Evolutionary conservation across 371 early-diverging fungal species (phyloP).

Genomic region (Apophysomyces sp.): DNA sequence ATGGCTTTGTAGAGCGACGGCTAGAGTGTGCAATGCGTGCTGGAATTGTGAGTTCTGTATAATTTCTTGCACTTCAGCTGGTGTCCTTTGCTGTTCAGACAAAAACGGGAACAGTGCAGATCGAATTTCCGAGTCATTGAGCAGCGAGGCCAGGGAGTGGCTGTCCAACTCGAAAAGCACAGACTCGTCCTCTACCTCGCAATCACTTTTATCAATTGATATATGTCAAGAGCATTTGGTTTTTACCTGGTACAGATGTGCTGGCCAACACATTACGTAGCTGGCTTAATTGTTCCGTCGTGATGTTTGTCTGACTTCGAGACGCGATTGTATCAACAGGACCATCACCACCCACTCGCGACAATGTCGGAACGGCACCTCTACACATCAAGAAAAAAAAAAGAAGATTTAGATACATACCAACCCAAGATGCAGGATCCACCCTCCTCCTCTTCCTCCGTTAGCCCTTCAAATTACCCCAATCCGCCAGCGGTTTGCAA

Average conservation of each 20-base stretch:
- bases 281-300: slow-evolving; percentile 21
- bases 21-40: slow-evolving; percentile 56
- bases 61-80: slow-evolving; percentile 47
- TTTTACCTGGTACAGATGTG: slow-evolving; percentile 28
- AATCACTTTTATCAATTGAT: background rate
- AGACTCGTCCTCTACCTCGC: background rate
- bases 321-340: slow-evolving; percentile 14
- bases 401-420: background rate
- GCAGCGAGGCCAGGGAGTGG: slow-evolving; percentile 19
- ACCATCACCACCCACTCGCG: slow-evolving; percentile 20
- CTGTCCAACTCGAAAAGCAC: background rate
- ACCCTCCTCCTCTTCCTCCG: background rate
- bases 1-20: slow-evolving; percentile 56
- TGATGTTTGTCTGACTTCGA: background rate
- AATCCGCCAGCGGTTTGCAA: slow-evolving; percentile 48
- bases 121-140: slow-evolving; percentile 50
- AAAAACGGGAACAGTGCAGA: slow-evolving; percentile 54
- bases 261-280: slow-evolving; percentile 22
- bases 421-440: no score
- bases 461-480: slow-evolving; percentile 18
- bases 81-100: slow-evolving; percentile 21
- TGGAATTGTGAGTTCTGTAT: slow-evolving; percentile 62
- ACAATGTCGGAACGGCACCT: slow-evolving; percentile 15
- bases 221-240: background rate
- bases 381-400: background rate